Evolutionary conservation across 73 alveolate species (phyloP).

Genomic region (Paramecium tetraurelia): DNA sequence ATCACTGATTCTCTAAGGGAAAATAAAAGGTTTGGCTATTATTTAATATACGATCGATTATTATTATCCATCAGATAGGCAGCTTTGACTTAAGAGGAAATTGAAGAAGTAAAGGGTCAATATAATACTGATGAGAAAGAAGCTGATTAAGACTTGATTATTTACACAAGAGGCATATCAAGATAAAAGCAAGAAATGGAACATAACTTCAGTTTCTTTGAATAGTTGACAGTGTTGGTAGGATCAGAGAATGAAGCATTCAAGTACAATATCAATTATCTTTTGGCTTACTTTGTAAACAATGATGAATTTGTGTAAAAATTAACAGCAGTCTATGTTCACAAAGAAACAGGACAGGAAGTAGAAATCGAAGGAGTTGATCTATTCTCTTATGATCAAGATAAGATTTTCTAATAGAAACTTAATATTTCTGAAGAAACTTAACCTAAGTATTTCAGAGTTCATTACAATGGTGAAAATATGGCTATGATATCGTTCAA

Average conservation of each 20-base stretch:
- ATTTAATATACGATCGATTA: slow-evolving; percentile 3
- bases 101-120: not conserved
- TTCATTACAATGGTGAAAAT: slow-evolving; percentile 17
- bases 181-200: not conserved
- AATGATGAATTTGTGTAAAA: not conserved
- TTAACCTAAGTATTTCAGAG: slow-evolving; percentile 11
- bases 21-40: not conserved
- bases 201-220: not conserved
- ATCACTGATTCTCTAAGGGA: not conserved
- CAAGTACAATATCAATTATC: slow-evolving; percentile 1
- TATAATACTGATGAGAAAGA: slow-evolving; percentile 46
- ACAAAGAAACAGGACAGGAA: slow-evolving; percentile 4
- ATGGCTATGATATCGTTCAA: slow-evolving; percentile 44
- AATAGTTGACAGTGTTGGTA: not conserved
- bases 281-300: not conserved
- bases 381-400: not conserved
- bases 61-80: not conserved
- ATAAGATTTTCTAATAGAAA: not conserved
- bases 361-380: slow-evolving; percentile 45
- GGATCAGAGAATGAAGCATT: slow-evolving; percentile 35
- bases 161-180: not conserved
- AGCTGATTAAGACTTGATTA: not conserved
- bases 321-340: slow-evolving; percentile 40
- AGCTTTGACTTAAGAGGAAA: not conserved
- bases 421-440: not conserved